Percentiles rank a stretch among this genome's conserved stretches.
Conservation (phyloP, 331 rosid genomes). For the Spiraea crenata region DNA sequence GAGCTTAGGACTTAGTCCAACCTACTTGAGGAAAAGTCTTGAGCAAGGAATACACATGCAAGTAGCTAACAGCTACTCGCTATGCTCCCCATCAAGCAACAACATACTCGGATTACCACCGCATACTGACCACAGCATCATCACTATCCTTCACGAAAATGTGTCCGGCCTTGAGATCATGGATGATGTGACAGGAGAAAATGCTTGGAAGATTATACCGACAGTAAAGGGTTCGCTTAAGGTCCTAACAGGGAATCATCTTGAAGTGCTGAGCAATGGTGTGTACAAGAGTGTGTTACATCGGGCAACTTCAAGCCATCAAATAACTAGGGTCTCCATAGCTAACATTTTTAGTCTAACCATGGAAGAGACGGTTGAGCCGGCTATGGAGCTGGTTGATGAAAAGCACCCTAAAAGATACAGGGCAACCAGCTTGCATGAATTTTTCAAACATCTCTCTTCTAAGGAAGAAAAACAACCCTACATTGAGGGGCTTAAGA, state of each 20-base stretch:
- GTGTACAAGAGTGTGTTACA: constrained; percentile 7
- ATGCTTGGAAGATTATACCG: not conserved
- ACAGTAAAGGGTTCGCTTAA: not conserved
- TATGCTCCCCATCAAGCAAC: not conserved
- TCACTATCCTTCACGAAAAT: constrained; percentile 19
- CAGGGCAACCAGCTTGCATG: constrained; percentile 8
- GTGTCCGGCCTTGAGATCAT: constrained; percentile 15
- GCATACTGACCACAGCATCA: constrained; percentile 12
- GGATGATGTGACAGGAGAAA: not conserved
- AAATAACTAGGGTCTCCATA: not conserved
- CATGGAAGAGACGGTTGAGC: constrained; percentile 14
- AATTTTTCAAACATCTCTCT: not conserved
- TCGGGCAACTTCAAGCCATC: not conserved
- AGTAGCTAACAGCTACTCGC: not conserved
- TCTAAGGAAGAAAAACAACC: constrained; percentile 6
- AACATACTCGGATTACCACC: not conserved
- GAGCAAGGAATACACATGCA: constrained; percentile 13
- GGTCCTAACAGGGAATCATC: constrained; percentile 7
- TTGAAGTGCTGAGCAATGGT: constrained; percentile 16
- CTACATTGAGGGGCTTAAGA: constrained; percentile 5
- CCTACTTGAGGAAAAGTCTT: constrained; percentile 13
- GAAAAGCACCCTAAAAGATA: not conserved
- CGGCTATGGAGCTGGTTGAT: constrained; percentile 13
- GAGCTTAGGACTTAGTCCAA: constrained; percentile 19
- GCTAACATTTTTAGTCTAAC: constrained; percentile 1